A percentile compares a stretch with the other conserved stretches of the same genome.
These are phyloP conservation scores for Botrytis squamosa DNA, from an alignment of 2,329 filamentous ascomycete genomes.

Conservation along the genomic window DNA sequence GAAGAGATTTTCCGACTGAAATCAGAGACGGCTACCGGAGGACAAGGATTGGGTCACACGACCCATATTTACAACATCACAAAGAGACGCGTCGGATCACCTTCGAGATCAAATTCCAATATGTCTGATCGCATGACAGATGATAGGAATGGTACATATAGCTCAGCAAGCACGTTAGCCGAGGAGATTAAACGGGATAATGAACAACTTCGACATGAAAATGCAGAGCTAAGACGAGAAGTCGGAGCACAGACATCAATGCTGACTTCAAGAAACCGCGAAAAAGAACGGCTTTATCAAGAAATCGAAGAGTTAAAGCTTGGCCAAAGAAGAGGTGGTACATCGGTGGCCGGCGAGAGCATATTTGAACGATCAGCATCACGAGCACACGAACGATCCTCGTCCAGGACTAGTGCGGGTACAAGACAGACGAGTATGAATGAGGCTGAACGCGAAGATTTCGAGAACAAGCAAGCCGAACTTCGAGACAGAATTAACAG, in stretches of 20 bases:
- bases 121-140: conserved; percentile 46
- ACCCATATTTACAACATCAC: conserved; percentile 67
- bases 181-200: conserved; percentile 71
- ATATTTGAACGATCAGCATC: conserved; percentile 94
- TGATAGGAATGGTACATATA: conserved; percentile 52
- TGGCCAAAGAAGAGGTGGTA: conserved; percentile 70
- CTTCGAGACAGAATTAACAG: conserved; percentile 84
- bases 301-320: conserved; percentile 97
- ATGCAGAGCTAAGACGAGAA: conserved; percentile 86
- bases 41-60: conserved; percentile 51
- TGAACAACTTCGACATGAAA: conserved; percentile 84
- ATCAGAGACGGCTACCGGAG: conserved; percentile 49
- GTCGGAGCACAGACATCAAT: conserved; percentile 96
- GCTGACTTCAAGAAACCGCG: conserved; percentile 91
- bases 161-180: conserved; percentile 63
- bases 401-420: conserved; percentile 61
- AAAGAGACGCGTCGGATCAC: conserved; percentile 46
- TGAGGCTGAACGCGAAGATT: conserved; percentile 79
- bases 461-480: conserved; percentile 80
- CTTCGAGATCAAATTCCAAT: conserved; percentile 50
- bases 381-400: conserved; percentile 70
- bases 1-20: conserved; percentile 79
- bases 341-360: conserved; percentile 74
- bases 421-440: conserved; percentile 47
- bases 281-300: conserved; percentile 91